Base-by-base conservation (phyloP, 805 yeast genomes). In the Wilhelminamyces savonicus region DNA sequence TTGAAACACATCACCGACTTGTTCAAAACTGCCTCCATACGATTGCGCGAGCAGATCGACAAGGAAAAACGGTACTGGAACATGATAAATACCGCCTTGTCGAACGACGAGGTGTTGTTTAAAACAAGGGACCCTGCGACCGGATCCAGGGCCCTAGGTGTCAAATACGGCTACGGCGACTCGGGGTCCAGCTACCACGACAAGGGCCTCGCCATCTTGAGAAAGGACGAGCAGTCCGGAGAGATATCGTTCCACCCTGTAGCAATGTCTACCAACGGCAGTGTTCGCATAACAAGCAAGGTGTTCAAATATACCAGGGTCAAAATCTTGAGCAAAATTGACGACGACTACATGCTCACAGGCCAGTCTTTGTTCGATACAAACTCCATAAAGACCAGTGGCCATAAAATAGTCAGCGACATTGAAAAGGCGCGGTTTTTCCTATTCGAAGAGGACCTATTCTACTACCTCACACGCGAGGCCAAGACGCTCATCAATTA, bases 101-200 rank as follows among this genome's bases (percentile, higher is more conserved):
- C 59, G 4, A 62, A 69, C 33, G 52, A 56, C 28, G 94, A 84
- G 47, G 76, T 78, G 1, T 52, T 88, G 9, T 78, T 80, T 46
- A 83, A 82, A 41, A 66, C 79, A 16, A 68, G 77, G 31, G 78
- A 74, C 32, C 77, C 76, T 6, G 16, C 39, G 6, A 50, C 44
- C 13, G 65, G 67, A 20, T 52, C 67, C 0, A 65, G 75, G 13
- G 71, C 75, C 7, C 68, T 88, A 24, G 94, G 90, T 4, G 81
- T 90, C 21, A 85, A 83, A 44, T 92, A 82, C 48, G 97, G 97
- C 0, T 90, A 74, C 58, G 88, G 82, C 12, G 97, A 88, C 53
- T 77, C 94, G 0, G 98, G 97, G 0, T 83, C 95, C 1, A 72
- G 65, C 13, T 85, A 75, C 45, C 62, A 59, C 34, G 88, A 84